Base-by-base conservation (phyloP, 2,329 filamentous ascomycete species). In the Colletotrichum sp. region DNA sequence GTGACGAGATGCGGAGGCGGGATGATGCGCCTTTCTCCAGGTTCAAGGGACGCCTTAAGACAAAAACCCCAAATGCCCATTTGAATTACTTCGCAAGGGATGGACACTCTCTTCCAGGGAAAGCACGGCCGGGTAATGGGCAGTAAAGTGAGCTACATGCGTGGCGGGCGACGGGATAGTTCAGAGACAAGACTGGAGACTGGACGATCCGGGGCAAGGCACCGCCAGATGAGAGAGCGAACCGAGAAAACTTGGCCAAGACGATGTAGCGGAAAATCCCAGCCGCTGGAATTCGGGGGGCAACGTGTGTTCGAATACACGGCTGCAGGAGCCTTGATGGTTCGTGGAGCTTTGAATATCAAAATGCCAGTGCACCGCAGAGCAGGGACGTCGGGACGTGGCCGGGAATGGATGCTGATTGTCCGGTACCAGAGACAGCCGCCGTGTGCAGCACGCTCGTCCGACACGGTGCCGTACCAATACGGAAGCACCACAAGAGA, bases 391-490 rank as follows among this genome's bases (percentile, higher is more conserved):
- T 65, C 59, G 28, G n/a, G 28, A 52, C 64, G 34, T 26, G 16
- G 36, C 39, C 24, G 65, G 65, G 71, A 73, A 73, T 73, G 71
- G 66, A 39, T 24, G 65, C 36, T 55, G 71, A 73, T 39, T 73
- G 65, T 73, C 57, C 65, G 24, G 55, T 34, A 57, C 55, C 63
- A 52, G 39, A 24, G 32, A 57, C 28, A 39, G 44, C 44, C 44
- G 36, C 68, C 57, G 44, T 63, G 69, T 76, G 69, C 69, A 32
- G 70, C 13, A 26, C 26, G 26, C 73, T 18, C 16, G 57, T 28
- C 30, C 44, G 18, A 64, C 73, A 76, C 73, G 59, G 73, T 73
- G 16, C 16, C 36, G 70, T 73, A 21, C 13, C 52, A 63, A 68
- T 26, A 68, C 30, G 30, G 18, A 62, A n/a, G 52, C 62, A 34